These are phyloP conservation scores for Camelina neglecta DNA, from an alignment of 345 rosid genomes.

Conservation along the genomic window DNA sequence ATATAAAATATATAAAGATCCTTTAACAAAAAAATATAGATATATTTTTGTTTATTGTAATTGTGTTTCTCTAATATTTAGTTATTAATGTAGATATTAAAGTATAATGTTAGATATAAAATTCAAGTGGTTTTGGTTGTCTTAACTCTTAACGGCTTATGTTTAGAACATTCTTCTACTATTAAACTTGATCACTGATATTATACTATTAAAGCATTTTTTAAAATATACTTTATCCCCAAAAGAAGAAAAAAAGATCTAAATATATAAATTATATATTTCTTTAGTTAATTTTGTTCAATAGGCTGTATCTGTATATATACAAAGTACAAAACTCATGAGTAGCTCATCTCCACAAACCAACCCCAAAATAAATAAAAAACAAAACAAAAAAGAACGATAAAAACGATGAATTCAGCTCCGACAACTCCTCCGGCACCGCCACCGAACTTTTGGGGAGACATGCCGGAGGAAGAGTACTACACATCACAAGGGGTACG, in stretches of 20 bases:
- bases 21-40: no score
- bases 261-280: neutral
- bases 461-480: conserved; percentile 87
- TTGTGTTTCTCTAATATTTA: no score
- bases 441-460: conserved; percentile 75
- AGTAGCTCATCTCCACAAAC: no score
- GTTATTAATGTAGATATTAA: neutral
- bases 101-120: neutral
- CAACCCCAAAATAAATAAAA: no score
- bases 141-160: neutral
- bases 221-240: no score
- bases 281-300: neutral
- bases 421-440: conserved; percentile 40
- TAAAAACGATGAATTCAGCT: neutral
- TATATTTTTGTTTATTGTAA: no score
- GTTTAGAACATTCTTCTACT: neutral
- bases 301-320: conserved; percentile 20
- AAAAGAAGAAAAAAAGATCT: no score
- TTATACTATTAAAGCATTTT: no score
- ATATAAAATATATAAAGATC: no score
- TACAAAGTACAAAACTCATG: neutral
- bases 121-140: neutral
- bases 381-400: no score
- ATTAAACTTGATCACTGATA: no score
- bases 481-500: conserved; percentile 84